These are phyloP conservation scores for Chalciporus pseudorubinellus DNA, from an alignment of 768 basidiomycete species.

Conservation along the genomic window DNA sequence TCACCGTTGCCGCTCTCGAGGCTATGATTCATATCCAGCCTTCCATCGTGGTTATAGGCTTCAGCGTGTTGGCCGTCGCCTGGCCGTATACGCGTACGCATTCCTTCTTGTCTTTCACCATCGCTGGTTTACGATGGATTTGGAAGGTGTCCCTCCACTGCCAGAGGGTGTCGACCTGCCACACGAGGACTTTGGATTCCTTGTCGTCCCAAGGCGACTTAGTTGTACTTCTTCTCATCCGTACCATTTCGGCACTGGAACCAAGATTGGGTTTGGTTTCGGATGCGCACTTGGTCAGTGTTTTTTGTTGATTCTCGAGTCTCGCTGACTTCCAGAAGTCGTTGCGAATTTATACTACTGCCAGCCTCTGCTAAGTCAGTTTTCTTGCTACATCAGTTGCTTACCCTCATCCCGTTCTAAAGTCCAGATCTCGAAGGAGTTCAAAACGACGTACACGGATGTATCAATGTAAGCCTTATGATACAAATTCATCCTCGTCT, in stretches of 20 bases:
- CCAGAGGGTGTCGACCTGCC: background rate
- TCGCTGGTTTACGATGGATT: slow-evolving; percentile 16
- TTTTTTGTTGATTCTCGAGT: background rate
- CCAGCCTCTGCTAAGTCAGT: slow-evolving; percentile 70
- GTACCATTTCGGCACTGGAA: slow-evolving; percentile 13
- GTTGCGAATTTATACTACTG: slow-evolving; percentile 79
- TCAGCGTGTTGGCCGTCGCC: background rate
- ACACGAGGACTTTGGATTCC: slow-evolving; percentile 14
- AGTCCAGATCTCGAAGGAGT: slow-evolving; percentile 37
- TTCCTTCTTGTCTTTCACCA: background rate
- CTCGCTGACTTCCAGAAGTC: slow-evolving; percentile 14
- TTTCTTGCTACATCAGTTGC: background rate
- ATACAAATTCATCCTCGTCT: background rate
- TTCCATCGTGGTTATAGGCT: slow-evolving; percentile 11
- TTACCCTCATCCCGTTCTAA: background rate
- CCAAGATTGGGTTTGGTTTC: slow-evolving; percentile 13
- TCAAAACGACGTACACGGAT: slow-evolving; percentile 30
- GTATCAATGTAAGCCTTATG: slow-evolving; percentile 28
- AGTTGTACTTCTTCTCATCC: slow-evolving; percentile 8
- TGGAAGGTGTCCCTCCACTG: slow-evolving; percentile 7
- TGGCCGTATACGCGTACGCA: slow-evolving; percentile 1
- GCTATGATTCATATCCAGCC: slow-evolving; percentile 16
- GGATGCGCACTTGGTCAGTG: slow-evolving; percentile 21
- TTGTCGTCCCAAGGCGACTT: slow-evolving; percentile 14
- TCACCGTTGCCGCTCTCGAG: slow-evolving; percentile 6